Evolutionary conservation across 768 basidiomycete species (phyloP).

Genomic region (Hydnomerulius pinastri): DNA sequence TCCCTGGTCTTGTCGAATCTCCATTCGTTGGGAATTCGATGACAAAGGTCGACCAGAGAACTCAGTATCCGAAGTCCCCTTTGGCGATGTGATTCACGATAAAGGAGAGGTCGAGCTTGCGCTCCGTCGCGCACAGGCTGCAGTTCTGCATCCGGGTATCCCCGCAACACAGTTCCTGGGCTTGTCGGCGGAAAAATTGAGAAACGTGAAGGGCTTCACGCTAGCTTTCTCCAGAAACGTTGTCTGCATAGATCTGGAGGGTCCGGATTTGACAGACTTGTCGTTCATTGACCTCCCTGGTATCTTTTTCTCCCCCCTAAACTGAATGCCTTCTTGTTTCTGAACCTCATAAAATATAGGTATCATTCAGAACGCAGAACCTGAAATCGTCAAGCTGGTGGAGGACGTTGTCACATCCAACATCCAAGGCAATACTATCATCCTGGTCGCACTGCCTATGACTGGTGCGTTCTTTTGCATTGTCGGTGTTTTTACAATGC

Average conservation of each 20-base stretch:
- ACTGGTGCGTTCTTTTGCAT: conserved; percentile 38
- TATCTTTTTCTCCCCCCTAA: conserved; percentile 4
- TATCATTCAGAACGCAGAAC: conserved; percentile 50
- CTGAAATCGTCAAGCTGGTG: conserved; percentile 44
- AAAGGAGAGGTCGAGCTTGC: conserved; percentile 48
- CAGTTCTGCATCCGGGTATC: conserved; percentile 49
- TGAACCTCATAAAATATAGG: conserved; percentile 33
- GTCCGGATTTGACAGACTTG: conserved; percentile 39
- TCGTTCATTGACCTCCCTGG: conserved; percentile 45
- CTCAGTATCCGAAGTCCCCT: conserved; percentile 32
- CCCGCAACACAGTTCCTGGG: conserved; percentile 24
- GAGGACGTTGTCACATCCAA: conserved; percentile 50
- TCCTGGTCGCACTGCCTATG: conserved; percentile 56
- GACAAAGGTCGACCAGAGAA: conserved; percentile 25
- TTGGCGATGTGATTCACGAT: conserved; percentile 45
- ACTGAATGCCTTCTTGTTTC: background rate
- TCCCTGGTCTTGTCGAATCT: conserved; percentile 41
- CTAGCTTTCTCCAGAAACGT: conserved; percentile 42
- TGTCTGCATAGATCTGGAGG: conserved; percentile 42
- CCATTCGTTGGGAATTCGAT: conserved; percentile 43
- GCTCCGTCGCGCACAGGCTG: conserved; percentile 61
- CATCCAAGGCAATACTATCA: conserved; percentile 49
- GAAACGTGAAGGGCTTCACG: conserved; percentile 10
- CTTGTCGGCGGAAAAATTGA: conserved; percentile 7
- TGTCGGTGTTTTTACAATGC: background rate